These are phyloP conservation scores for Ophioceras dolichostomum DNA, from an alignment of 2,329 filamentous ascomycete species.

Conservation along the genomic window DNA sequence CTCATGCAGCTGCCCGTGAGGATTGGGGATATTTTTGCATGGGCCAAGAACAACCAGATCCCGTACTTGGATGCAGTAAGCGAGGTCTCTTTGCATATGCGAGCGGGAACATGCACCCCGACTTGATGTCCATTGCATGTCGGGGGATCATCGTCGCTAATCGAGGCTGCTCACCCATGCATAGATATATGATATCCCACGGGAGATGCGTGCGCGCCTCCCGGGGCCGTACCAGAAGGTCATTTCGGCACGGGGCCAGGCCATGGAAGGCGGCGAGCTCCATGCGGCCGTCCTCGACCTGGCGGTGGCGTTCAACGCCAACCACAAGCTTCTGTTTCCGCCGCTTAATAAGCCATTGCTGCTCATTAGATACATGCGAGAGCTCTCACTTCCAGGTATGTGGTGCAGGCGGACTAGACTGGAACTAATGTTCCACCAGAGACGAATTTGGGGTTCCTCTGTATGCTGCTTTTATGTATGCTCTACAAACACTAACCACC, in stretches of 20 bases:
- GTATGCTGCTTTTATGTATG: no score
- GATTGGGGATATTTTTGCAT: conserved; percentile 58
- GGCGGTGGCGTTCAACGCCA: conserved; percentile 48
- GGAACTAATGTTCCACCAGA: no score
- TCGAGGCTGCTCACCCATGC: neutral
- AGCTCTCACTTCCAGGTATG: conserved; percentile 64
- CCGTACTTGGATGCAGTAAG: conserved; percentile 58
- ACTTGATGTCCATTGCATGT: no score
- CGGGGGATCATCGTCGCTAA: no score
- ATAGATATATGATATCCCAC: conserved; percentile 45
- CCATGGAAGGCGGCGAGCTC: conserved; percentile 42
- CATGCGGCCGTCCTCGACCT: conserved; percentile 52
- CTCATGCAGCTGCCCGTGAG: conserved; percentile 67
- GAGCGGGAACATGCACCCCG: no score
- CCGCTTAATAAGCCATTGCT: conserved; percentile 58
- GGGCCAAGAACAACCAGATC: conserved; percentile 55
- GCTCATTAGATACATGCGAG: conserved; percentile 56
- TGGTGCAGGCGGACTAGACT: no score
- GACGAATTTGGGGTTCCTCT: no score
- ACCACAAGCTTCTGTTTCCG: conserved; percentile 62
- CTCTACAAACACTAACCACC: no score
- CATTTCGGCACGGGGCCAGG: conserved; percentile 37
- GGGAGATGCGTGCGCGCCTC: conserved; percentile 52
- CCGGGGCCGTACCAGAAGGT: conserved; percentile 46
- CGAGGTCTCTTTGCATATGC: conserved; percentile 3